Base-by-base conservation (phyloP, 2,329 filamentous ascomycete species). In the Penicillium sp. region DNA sequence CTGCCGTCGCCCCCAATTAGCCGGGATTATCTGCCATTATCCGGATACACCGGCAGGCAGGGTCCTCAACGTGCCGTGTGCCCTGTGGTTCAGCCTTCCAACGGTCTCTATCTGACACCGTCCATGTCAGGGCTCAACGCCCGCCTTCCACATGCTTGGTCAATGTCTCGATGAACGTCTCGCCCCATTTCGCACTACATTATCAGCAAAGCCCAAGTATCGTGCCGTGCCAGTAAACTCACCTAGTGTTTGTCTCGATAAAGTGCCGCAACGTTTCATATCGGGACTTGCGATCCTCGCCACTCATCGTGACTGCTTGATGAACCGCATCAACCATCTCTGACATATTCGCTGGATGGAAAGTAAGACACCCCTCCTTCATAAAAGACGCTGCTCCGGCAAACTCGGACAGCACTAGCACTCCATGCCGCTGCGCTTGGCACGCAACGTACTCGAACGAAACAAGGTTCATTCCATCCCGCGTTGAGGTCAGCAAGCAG, bases 391-490 rank as follows among this genome's bases (percentile, higher is more conserved):
- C 89, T 1, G 91, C 91, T n/a, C 91, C 91, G 0, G 90, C 88
- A 66, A 96, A 96, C 65, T 96, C 89, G 70, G 89, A 95, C 32
- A 96, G 79, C 45, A 96, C 88, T 79, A 97, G 87, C 45, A 90
- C 86, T 41, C 91, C 91, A 64, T 95, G 87, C 46, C 85, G 82
- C 62, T 91, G 80, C 58, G 84, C 80, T 67, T 96, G 91, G 21
- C 87, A 90, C 15, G 90, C 90, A 53, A 96, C 93, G 71, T 96
- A 97, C 70, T 97, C 91, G 70, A 95, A 96, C 0, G 88, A 91
- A 19, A 97, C 91, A 13, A 97, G 79, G 68, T 97, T 97, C 90
- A 97, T 96, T 62, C 91, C 91, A 64, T 97, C 91, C 37, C 91
- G 84, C 4, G 86, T 95, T 0, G 87, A 95, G 3, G 85, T 91